phyloP scores from a whole-genome alignment of 371 early-diverging fungal species.

The Rhizopus arrhizus region DNA sequence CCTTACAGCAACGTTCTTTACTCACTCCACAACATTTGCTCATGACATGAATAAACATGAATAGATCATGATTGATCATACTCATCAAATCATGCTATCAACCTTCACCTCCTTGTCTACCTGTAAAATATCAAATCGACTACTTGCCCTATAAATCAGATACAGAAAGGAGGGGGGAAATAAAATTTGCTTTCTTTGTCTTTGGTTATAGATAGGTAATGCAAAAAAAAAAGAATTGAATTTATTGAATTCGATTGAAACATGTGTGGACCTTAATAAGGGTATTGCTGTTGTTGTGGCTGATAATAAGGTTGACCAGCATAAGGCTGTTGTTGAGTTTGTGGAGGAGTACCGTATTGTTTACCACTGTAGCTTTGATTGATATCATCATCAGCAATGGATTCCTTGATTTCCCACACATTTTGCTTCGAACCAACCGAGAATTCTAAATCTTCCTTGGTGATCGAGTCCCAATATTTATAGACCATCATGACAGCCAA shows the following conservation, averaged over 20 bases:
- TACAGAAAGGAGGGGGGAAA: too few species aligned
- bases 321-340: conserved; percentile 22
- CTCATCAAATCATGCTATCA: too few species aligned
- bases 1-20: too few species aligned
- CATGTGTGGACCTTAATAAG: conserved; percentile 6
- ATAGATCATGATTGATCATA: too few species aligned
- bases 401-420: conserved; percentile 93
- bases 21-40: too few species aligned
- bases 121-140: too few species aligned
- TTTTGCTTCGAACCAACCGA: conserved; percentile 88
- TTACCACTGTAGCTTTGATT: conserved; percentile 29
- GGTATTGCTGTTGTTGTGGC: conserved; percentile 19
- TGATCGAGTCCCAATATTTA: conserved; percentile 98
- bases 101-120: too few species aligned
- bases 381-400: conserved; percentile 60
- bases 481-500: conserved; percentile 98
- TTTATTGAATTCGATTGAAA: neutral
- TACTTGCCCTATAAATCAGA: too few species aligned
- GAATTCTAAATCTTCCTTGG: conserved; percentile 97
- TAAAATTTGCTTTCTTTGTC: too few species aligned
- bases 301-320: conserved; percentile 13
- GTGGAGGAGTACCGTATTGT: conserved; percentile 13
- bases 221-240: conserved; percentile 1
- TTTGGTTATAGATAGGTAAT: neutral
- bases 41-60: too few species aligned